Conservation (phyloP, 352 stramenopile genomes). For the Pythium periplocum region DNA sequence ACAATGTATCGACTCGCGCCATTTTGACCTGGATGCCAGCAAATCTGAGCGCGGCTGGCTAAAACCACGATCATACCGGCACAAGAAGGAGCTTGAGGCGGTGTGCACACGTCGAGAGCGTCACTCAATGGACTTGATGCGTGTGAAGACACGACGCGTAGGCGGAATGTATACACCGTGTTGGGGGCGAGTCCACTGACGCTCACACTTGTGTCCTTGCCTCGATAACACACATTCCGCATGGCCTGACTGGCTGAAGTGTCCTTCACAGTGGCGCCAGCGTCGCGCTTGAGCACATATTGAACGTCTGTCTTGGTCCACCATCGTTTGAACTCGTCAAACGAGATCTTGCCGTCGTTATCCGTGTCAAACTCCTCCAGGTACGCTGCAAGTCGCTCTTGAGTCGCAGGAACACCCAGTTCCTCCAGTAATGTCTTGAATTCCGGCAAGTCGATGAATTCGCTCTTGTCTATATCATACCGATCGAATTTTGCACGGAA, state of each 20-base stretch:
- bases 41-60: constrained; percentile 47
- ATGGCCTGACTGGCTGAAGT: constrained; percentile 29
- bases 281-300: constrained; percentile 80
- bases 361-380: constrained; percentile 79
- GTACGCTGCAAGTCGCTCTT: constrained; percentile 80
- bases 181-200: constrained; percentile 79
- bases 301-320: constrained; percentile 79
- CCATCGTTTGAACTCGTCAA: constrained; percentile 84
- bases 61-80: constrained; percentile 51
- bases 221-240: constrained; percentile 70
- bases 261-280: constrained; percentile 12
- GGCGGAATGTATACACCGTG: constrained; percentile 77
- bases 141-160: constrained; percentile 73
- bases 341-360: constrained; percentile 80
- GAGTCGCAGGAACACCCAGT: constrained; percentile 72
- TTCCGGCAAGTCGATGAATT: constrained; percentile 78
- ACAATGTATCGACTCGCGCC: constrained; percentile 70
- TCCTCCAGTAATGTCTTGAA: constrained; percentile 83
- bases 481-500: constrained; percentile 70
- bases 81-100: constrained; percentile 46
- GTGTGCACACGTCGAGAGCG: constrained; percentile 65
- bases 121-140: constrained; percentile 73
- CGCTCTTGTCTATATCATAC: constrained; percentile 68
- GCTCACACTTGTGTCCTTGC: constrained; percentile 30
- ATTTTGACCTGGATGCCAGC: constrained; percentile 76